Evolutionary conservation across 83 land plant genomes (phyloP), one percentile per base, ranked within the genome.

Genomic region (Picea engelmannii): DNA sequence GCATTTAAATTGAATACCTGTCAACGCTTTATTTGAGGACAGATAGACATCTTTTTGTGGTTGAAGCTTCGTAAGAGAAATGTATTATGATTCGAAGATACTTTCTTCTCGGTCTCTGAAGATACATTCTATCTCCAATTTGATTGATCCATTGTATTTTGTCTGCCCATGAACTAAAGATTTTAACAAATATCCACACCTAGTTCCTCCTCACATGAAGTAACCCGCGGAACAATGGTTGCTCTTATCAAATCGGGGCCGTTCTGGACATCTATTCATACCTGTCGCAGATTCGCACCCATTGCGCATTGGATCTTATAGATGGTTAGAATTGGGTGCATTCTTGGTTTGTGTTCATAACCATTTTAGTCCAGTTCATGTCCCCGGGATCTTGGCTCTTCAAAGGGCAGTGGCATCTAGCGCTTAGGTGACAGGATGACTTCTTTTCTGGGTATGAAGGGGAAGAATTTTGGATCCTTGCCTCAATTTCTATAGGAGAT

Each of bases 381-480:
- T 47, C 35, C 82, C 85, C 76, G 88, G 89, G 23, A 88, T 81
- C 59, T n/a, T 62, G 31, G 88, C 89, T 15, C 11, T 88, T 70
- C 80, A 81, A 38, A 88, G 81, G 66, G 87, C 90, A 10, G 84
- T 87, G 73, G 83, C 62, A 65, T 74, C 88, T 66, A 63, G 90
- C 18, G 81, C 92, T 10, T 87, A 87, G 77, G 79, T 90, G 69
- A 86, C 92, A 35, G 92, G 89, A 49, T 85, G 89, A 21, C 21
- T 92, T 8, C 3, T 87, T 47, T 49, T 92, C 9, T 86, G 85
- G 86, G 68, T 85, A 79, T 82, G 13, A 59, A 80, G 52, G 35
- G 64, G 4, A 58, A 83, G 20, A 90, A 52, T 83, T 76, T 79
- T 62, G 80, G 67, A 27, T 27, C 31, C 31, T 27, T 27, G 31